Base-by-base conservation (phyloP, 768 basidiomycete species). In the Nidula microcarpa region DNA sequence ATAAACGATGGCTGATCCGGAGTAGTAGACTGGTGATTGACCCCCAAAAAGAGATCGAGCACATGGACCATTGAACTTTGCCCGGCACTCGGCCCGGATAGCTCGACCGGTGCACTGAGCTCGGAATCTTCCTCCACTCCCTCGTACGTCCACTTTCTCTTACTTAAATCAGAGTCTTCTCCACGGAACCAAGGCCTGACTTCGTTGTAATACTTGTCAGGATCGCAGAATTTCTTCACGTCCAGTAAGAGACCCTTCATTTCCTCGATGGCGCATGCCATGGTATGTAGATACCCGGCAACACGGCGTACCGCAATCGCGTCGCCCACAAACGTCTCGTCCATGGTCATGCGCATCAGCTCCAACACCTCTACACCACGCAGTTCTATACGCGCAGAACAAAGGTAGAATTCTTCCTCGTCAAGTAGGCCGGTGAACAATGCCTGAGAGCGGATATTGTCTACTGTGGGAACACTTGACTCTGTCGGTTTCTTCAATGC, bases 351-450 rank as follows among this genome's bases (percentile, higher is more conserved):
- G 2, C 88, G 84, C 93, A 98, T 96, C 51, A 96, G 74, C 47
- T 86, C 80, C 17, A 98, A 82, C 1, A 89, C 89, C 51, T 87
- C 81, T 1, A 93, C 93, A 8, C 95, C 95, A 32, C 86, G 83
- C 18, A 97, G 76, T 69, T 98, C 96, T 63, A 95, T 92, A 8
- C 90, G 82, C 2, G 94, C 85, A 0, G 94, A 94, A 37, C 86
- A 82, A 47, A 97, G 81, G 71, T 94, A 98, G 67, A 98, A 99
- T 54, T 92, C 91, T 55, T 87, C 81, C 65, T 99, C 96, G 62
- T 94, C 92, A 23, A 69, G 67, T 2, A 87, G 86, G 23, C 81
- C 78, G 1, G 96, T 94, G 72, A 98, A 98, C 45, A 82, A 73
- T 1, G 84, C 85, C 56, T 77, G 77, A 53, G 79, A 81, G 44